phyloP scores from a whole-genome alignment of 2,329 filamentous ascomycete species.

The Thermothelomyces thermophilus region DNA sequence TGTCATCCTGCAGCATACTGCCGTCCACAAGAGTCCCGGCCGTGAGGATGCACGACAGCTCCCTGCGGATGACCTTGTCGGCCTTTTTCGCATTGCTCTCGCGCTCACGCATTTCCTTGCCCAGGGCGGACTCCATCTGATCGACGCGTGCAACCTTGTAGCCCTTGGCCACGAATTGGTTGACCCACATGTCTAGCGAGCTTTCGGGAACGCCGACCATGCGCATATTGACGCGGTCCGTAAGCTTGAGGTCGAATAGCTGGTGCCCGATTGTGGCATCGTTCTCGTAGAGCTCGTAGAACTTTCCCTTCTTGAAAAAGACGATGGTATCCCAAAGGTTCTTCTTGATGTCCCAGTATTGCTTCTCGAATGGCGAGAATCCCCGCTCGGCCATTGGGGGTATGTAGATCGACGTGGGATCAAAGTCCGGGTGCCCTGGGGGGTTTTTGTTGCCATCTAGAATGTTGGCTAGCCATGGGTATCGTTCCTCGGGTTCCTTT shows the following conservation, averaged over 20 bases:
- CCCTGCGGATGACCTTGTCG: slow-evolving; percentile 88
- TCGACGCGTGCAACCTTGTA: slow-evolving; percentile 96
- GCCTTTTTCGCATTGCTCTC: slow-evolving; percentile 65
- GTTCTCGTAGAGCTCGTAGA: slow-evolving; percentile 97
- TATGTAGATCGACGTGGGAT: slow-evolving; percentile 85
- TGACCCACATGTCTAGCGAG: slow-evolving; percentile 93
- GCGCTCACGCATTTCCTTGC: slow-evolving; percentile 97
- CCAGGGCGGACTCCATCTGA: slow-evolving; percentile 91
- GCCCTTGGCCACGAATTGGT: slow-evolving; percentile 96
- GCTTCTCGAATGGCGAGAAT: slow-evolving; percentile 92
- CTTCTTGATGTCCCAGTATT: slow-evolving; percentile 99
- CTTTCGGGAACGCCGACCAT: slow-evolving; percentile 98
- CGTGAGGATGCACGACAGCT: slow-evolving; percentile 85
- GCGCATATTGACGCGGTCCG: slow-evolving; percentile 97
- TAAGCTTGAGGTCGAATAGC: slow-evolving; percentile 94
- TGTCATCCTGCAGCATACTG: slow-evolving; percentile 95
- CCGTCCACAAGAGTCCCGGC: slow-evolving; percentile 90
- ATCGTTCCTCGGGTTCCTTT: slow-evolving; percentile 77
- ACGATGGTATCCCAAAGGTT: slow-evolving; percentile 97
- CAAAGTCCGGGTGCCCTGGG: slow-evolving; percentile 76
- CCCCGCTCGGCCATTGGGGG: slow-evolving; percentile 71
- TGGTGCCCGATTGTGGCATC: slow-evolving; percentile 96
- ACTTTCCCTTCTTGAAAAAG: slow-evolving; percentile 99
- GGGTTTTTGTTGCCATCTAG: slow-evolving; percentile 77
- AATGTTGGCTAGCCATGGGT: slow-evolving; percentile 83